phyloP scores from a whole-genome alignment of 2,329 filamentous ascomycete species.

The Lachnellula cervina region DNA sequence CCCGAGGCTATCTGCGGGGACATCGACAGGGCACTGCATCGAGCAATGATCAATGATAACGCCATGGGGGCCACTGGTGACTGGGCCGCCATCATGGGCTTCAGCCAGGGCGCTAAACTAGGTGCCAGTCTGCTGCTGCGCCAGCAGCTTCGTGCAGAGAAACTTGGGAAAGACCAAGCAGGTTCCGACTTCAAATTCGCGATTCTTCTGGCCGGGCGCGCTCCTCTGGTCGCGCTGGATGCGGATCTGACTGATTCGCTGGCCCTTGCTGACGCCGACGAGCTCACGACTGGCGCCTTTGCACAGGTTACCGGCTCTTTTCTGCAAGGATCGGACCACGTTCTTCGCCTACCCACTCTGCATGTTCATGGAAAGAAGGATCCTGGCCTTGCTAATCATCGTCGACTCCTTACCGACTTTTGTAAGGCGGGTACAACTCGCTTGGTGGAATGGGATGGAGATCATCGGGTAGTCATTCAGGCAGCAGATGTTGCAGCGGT shows the following conservation, averaged over 20 bases:
- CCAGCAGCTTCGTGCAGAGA: neutral
- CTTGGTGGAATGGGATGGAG: neutral
- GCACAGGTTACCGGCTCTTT: neutral
- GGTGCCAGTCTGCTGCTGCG: slow-evolving; percentile 1
- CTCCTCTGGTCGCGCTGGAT: neutral
- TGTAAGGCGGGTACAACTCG: neutral
- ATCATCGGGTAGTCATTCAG: neutral
- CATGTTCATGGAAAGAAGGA: neutral
- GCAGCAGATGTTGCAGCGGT: neutral
- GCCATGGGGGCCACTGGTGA: neutral
- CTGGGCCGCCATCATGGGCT: slow-evolving; percentile 2
- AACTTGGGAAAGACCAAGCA: neutral
- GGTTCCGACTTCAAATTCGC: neutral
- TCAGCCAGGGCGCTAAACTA: slow-evolving; percentile 7
- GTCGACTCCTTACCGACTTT: neutral
- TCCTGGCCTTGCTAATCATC: neutral
- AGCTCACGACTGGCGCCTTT: neutral
- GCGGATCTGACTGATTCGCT: neutral
- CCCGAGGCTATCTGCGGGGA: slow-evolving; percentile 9
- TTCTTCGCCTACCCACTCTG: neutral
- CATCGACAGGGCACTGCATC: neutral
- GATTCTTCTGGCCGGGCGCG: neutral
- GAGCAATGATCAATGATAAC: neutral
- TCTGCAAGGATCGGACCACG: neutral
- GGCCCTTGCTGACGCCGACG: neutral